Conservation (phyloP, 306 rosid genomes). For the Dryas alaskensis region DNA sequence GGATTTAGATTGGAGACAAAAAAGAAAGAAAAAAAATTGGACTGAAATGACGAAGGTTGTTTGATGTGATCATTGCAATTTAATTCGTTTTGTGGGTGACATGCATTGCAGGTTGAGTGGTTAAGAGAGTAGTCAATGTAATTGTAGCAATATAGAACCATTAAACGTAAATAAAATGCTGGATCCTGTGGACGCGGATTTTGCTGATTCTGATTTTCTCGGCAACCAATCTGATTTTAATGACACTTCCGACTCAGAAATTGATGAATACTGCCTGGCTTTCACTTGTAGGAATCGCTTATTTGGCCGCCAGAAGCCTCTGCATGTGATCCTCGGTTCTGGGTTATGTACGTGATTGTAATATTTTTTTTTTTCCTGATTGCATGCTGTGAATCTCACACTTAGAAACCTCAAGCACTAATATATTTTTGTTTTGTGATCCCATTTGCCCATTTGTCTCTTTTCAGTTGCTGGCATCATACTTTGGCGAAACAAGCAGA, state of each 20-base stretch:
- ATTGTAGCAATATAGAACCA: background rate
- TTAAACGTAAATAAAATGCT: conserved; percentile 25
- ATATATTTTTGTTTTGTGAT: background rate
- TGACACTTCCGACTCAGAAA: conserved; percentile 49
- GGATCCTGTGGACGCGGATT: conserved; percentile 40
- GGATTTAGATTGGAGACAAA: conserved; percentile 14
- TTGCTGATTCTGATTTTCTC: conserved; percentile 50
- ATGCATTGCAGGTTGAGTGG: background rate
- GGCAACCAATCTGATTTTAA: conserved; percentile 27
- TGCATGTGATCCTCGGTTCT: conserved; percentile 51
- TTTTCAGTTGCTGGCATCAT: conserved; percentile 58
- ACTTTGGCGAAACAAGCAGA: conserved; percentile 52
- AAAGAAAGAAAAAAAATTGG: background rate
- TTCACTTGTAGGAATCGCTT: conserved; percentile 40
- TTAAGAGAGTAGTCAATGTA: background rate
- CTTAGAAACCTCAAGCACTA: background rate
- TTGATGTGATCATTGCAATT: conserved; percentile 10
- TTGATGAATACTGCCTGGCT: conserved; percentile 37
- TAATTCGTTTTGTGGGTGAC: conserved; percentile 4
- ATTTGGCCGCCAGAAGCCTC: conserved; percentile 55
- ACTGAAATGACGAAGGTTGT: background rate
- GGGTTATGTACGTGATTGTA: conserved; percentile 43
- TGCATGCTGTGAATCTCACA: background rate
- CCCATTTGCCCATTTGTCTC: background rate
- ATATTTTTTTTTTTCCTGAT: background rate